phyloP scores from a whole-genome alignment of 495 filamentous ascomycete genomes.

The Podospora tetraspora region DNA sequence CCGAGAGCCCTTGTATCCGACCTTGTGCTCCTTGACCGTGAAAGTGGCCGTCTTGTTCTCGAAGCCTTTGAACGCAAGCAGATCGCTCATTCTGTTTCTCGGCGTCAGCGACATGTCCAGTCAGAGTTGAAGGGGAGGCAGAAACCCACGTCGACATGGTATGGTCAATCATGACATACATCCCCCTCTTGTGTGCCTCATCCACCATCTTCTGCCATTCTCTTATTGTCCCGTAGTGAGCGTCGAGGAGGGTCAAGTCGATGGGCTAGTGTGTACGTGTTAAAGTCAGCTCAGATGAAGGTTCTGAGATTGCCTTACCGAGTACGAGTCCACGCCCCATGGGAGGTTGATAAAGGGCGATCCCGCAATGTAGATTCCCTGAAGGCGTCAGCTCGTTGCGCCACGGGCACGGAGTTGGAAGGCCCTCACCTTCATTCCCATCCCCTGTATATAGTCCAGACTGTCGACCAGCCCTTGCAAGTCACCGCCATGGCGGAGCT shows the following conservation, averaged over 20 bases:
- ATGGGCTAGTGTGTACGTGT: constrained; percentile 50
- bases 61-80: constrained; percentile 62
- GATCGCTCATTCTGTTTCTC: constrained; percentile 50
- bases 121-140: neutral
- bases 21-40: constrained; percentile 48
- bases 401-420: neutral
- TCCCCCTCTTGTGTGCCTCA: constrained; percentile 58
- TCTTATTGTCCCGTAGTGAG: constrained; percentile 45
- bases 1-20: constrained; percentile 51
- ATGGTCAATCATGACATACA: constrained; percentile 70
- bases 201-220: constrained; percentile 58
- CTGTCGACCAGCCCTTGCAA: constrained; percentile 57
- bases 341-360: constrained; percentile 38
- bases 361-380: constrained; percentile 64
- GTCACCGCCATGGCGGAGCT: constrained; percentile 66
- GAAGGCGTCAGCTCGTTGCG: neutral
- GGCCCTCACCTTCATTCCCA: constrained; percentile 51
- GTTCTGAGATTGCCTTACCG: neutral
- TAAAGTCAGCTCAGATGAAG: constrained; percentile 1
- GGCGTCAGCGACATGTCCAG: neutral
- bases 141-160: constrained; percentile 54
- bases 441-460: constrained; percentile 68
- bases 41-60: constrained; percentile 59
- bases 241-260: constrained; percentile 28
- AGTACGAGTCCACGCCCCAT: constrained; percentile 17